Evolutionary conservation across 768 basidiomycete species (phyloP).

Genomic region (Hemileccinum impolitum): DNA sequence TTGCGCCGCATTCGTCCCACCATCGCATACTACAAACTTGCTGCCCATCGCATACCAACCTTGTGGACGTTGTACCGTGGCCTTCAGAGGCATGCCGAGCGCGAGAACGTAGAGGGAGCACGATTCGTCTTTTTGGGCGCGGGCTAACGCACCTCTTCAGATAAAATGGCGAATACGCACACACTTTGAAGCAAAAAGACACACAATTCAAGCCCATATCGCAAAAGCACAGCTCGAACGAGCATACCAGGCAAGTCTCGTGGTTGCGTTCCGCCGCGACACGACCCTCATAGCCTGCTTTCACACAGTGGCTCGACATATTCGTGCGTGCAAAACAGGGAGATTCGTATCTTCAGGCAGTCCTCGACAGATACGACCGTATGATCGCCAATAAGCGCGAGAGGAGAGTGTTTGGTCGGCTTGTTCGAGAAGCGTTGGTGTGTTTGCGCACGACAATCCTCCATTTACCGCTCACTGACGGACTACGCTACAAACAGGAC

Average conservation of each 20-base stretch:
- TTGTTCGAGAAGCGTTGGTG: constrained; percentile 53
- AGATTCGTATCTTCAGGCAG: constrained; percentile 40
- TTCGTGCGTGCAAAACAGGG: constrained; percentile 55
- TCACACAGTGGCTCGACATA: constrained; percentile 49
- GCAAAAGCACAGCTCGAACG: constrained; percentile 46
- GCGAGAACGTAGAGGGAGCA: constrained; percentile 45
- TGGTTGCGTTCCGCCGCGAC: background rate
- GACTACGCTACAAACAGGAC: constrained; percentile 37
- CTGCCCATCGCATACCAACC: constrained; percentile 73
- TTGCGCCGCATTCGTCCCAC: constrained; percentile 58
- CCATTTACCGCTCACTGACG: background rate
- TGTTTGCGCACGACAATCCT: constrained; percentile 10
- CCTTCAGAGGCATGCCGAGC: constrained; percentile 54
- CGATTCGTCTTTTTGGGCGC: background rate
- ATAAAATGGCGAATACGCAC: constrained; percentile 53
- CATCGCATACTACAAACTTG: constrained; percentile 64
- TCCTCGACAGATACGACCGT: constrained; percentile 56
- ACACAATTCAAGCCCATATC: constrained; percentile 49
- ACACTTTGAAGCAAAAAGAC: constrained; percentile 51
- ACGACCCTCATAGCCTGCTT: background rate
- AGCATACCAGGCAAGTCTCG: constrained; percentile 53
- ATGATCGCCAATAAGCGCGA: constrained; percentile 51
- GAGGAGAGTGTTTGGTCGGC: constrained; percentile 44
- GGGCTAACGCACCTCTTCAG: constrained; percentile 33
- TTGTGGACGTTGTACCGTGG: constrained; percentile 75